Base-by-base conservation (phyloP, 768 basidiomycete species). In the Rhizopogon sp. region DNA sequence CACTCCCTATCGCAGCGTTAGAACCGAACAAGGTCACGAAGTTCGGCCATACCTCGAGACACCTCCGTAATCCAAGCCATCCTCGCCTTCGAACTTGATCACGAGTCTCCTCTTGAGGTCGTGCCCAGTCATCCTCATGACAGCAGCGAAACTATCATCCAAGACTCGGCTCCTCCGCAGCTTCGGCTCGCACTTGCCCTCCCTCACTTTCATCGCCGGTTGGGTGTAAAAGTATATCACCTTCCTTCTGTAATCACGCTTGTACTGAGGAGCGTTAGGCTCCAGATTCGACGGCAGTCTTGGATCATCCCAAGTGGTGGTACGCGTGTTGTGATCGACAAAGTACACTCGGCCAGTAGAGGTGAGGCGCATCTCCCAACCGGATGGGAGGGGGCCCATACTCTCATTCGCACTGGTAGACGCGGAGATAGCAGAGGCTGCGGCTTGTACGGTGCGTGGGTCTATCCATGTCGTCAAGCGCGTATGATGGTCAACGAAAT, bases 321-420 rank as follows among this genome's bases (percentile, higher is more conserved):
- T 92, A 52, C 88, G 80, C 39, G 87, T 88, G 59, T 88, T 94
- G 71, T 96, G 93, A 66, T 95, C 93, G 13, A 95, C 93, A 61
- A 93, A 96, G 72, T 96, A 96, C 16, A 95, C 87, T 35, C 92
- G 79, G 7, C 81, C 80, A 0, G 88, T 92, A 1, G 87, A 85
- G 1, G 93, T 94, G 51, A 95, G 71, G 17, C 93, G 80, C 93
- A 95, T 95, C 72, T 96, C 93, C 93, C 93, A 96, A 56, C 93
- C 93, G 43, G 86, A 88, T 5, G 93, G 93, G 39, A 96, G 76
- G 6, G 89, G 84, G 0, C 93, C 93, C 16, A 93, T 81, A 59
- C 87, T 76, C 58, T 84, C 70, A 54, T 75, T 81, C 61, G 82
- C 69, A 53, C 77, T 62, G 67, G 74, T 56, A 64, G 74, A 60